These are phyloP conservation scores for Phialophora macrospora DNA, from an alignment of 2,329 filamentous ascomycete species.

Conservation along the genomic window DNA sequence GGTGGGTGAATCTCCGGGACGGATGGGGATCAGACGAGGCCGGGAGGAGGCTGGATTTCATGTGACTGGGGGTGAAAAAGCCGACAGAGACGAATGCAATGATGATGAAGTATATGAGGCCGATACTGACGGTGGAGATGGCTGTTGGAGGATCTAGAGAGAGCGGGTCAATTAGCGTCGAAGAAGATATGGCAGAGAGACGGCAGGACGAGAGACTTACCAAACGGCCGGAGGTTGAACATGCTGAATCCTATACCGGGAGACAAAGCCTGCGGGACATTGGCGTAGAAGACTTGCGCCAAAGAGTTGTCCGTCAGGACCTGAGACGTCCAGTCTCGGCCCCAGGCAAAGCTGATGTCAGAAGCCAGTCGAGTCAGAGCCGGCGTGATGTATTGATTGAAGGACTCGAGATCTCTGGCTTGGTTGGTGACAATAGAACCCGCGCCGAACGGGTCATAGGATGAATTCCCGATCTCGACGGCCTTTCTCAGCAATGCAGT, in stretches of 20 bases:
- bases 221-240: constrained; percentile 65
- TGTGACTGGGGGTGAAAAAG: constrained; percentile 68
- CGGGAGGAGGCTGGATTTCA: constrained; percentile 60
- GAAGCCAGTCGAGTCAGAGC: constrained; percentile 55
- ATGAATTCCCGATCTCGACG: constrained; percentile 59
- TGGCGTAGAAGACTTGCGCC: constrained; percentile 41
- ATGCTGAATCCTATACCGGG: constrained; percentile 62
- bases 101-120: constrained; percentile 70
- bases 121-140: constrained; percentile 64
- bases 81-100: constrained; percentile 69
- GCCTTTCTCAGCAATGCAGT: constrained; percentile 63
- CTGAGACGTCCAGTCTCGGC: constrained; percentile 47
- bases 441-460: constrained; percentile 65
- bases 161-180: neutral
- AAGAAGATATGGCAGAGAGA: neutral
- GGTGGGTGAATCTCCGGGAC: constrained; percentile 56
- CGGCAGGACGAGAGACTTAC: constrained; percentile 5
- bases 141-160: constrained; percentile 52
- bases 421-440: constrained; percentile 62
- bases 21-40: constrained; percentile 45
- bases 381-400: constrained; percentile 59
- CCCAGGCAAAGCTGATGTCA: constrained; percentile 56
- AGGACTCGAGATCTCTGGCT: constrained; percentile 62
- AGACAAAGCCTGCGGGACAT: constrained; percentile 59
- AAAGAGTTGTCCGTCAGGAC: constrained; percentile 41